Conservation (phyloP, 2,329 filamentous ascomycete species). For the Diaporthe sp. region DNA sequence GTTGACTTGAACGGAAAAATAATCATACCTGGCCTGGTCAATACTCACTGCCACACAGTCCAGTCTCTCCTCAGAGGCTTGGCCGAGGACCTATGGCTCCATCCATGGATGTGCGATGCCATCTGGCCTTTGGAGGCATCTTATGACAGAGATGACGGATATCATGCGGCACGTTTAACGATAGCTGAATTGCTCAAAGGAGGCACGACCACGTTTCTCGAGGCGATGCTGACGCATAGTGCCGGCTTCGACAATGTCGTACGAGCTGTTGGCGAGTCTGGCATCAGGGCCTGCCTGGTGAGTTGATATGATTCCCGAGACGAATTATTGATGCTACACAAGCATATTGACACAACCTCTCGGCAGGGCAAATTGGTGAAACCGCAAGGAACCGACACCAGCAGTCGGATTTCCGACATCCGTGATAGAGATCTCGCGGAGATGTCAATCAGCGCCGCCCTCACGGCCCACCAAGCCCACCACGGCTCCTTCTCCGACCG, state of each 20-base stretch:
- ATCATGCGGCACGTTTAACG: slow-evolving; percentile 57
- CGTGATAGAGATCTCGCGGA: slow-evolving; percentile 48
- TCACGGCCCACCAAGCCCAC: slow-evolving; percentile 43
- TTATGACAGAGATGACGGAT: slow-evolving; percentile 54
- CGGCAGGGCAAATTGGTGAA: slow-evolving; percentile 48
- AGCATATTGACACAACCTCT: not conserved
- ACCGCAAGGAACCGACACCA: slow-evolving; percentile 45
- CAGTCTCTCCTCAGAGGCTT: slow-evolving; percentile 59
- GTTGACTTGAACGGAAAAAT: slow-evolving; percentile 53
- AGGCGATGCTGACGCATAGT: slow-evolving; percentile 56
- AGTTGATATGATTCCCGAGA: not conserved
- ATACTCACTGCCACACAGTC: slow-evolving; percentile 60
- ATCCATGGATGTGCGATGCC: slow-evolving; percentile 61
- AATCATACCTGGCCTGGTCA: slow-evolving; percentile 60
- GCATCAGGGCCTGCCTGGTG: slow-evolving; percentile 40
- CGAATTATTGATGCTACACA: not conserved
- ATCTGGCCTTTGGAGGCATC: slow-evolving; percentile 53
- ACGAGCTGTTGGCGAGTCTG: slow-evolving; percentile 36
- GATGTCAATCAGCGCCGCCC: slow-evolving; percentile 47
- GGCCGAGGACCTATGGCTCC: slow-evolving; percentile 60
- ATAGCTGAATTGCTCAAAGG: slow-evolving; percentile 62
- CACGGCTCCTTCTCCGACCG: slow-evolving; percentile 47
- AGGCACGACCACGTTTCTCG: slow-evolving; percentile 62
- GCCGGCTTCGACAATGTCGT: slow-evolving; percentile 41
- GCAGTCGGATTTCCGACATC: slow-evolving; percentile 46